Evolutionary conservation across 1,284 basidiomycete genomes (phyloP).

Genomic region (Amylostereum areolatum): DNA sequence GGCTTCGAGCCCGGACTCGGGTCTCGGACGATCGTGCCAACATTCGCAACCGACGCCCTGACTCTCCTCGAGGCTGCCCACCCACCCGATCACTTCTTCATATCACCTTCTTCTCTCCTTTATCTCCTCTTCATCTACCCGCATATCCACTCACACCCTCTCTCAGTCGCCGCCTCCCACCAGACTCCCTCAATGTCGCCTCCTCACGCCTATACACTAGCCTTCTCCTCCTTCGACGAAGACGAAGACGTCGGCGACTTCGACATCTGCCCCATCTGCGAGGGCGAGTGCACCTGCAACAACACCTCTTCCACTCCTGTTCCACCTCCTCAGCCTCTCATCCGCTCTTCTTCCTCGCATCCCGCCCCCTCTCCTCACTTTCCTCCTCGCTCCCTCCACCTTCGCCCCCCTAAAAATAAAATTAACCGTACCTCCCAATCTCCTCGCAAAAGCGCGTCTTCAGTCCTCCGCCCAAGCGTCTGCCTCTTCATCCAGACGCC

Average conservation of each 20-base stretch:
- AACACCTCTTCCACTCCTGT: slow-evolving; percentile 30
- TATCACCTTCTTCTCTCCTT: slow-evolving; percentile 1
- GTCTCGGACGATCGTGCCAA: background rate
- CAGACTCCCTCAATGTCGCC: slow-evolving; percentile 57
- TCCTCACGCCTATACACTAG: slow-evolving; percentile 63
- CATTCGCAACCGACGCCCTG: background rate
- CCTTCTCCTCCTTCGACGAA: slow-evolving; percentile 27
- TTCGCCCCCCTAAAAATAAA: slow-evolving; percentile 59
- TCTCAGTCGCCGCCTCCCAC: slow-evolving; percentile 32
- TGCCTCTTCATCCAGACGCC: slow-evolving; percentile 11
- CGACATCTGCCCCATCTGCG: slow-evolving; percentile 82
- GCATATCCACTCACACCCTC: slow-evolving; percentile 6
- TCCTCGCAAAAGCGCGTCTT: slow-evolving; percentile 12
- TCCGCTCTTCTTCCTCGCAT: slow-evolving; percentile 18
- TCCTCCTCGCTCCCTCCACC: slow-evolving; percentile 20
- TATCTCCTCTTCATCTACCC: slow-evolving; percentile 3
- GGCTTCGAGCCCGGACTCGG: background rate
- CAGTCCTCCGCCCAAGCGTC: slow-evolving; percentile 3
- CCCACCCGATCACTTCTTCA: background rate
- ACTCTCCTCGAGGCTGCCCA: background rate
- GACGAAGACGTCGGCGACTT: slow-evolving; percentile 63
- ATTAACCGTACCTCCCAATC: slow-evolving; percentile 54
- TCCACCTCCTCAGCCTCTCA: slow-evolving; percentile 19
- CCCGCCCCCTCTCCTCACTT: slow-evolving; percentile 19
- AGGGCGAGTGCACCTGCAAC: slow-evolving; percentile 74